Percentiles rank a stretch among this genome's conserved stretches.
Evolutionary conservation across 2,329 filamentous ascomycete species (phyloP).

Genomic region (Paraphaeosphaeria minitans): DNA sequence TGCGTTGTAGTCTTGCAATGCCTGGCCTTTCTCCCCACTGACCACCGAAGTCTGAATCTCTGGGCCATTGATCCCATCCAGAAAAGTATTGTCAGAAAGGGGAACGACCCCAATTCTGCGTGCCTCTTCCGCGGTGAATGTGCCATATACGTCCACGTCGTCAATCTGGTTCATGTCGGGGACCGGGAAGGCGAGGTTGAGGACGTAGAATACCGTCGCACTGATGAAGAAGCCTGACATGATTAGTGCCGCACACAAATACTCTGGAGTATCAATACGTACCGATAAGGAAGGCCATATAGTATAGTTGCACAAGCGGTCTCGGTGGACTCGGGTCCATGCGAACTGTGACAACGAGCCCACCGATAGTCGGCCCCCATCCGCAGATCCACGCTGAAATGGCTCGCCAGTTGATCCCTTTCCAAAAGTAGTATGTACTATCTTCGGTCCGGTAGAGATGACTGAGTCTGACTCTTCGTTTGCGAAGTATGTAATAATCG

Average conservation of each 20-base stretch:
- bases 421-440: slow-evolving; percentile 52
- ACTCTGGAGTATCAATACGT: slow-evolving; percentile 8
- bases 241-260: slow-evolving; percentile 6
- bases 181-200: slow-evolving; percentile 51
- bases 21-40: not conserved
- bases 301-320: slow-evolving; percentile 53
- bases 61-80: not conserved
- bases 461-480: slow-evolving; percentile 41
- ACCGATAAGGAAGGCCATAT: slow-evolving; percentile 55
- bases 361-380: slow-evolving; percentile 52
- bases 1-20: not conserved
- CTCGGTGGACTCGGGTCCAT: slow-evolving; percentile 42
- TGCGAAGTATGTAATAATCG: slow-evolving; percentile 47
- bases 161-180: slow-evolving; percentile 51
- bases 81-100: slow-evolving; percentile 19
- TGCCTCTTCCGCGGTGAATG: slow-evolving; percentile 53
- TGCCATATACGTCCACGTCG: slow-evolving; percentile 52
- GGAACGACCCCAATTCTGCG: slow-evolving; percentile 47
- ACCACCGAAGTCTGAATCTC: not conserved
- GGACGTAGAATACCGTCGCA: slow-evolving; percentile 34
- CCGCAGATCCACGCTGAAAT: slow-evolving; percentile 52
- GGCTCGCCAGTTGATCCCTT: slow-evolving; percentile 53
- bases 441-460: slow-evolving; percentile 45
- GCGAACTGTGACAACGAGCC: slow-evolving; percentile 46
- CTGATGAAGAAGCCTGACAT: slow-evolving; percentile 49